phyloP scores from a whole-genome alignment of 2,329 filamentous ascomycete species.

The Alternaria gaisen region DNA sequence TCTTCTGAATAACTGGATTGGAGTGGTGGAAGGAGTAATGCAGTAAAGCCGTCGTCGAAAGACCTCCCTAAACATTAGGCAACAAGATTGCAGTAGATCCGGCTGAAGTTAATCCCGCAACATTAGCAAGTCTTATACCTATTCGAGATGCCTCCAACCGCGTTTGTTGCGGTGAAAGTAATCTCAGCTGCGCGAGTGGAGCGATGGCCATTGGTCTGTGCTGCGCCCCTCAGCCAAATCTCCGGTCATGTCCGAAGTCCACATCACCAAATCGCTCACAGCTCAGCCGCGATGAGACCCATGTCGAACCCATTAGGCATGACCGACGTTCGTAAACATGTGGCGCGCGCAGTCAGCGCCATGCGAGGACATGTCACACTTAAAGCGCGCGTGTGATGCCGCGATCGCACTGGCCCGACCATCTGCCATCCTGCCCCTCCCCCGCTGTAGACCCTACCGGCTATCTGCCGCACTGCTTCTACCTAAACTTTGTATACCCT shows the following conservation, averaged over 20 bases:
- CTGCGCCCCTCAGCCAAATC: slow-evolving; percentile 13
- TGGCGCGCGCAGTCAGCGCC: slow-evolving; percentile 28
- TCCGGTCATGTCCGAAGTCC: slow-evolving; percentile 14
- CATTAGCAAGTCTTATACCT: background rate
- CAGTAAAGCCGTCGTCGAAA: background rate
- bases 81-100: background rate
- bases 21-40: background rate
- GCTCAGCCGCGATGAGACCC: slow-evolving; percentile 32
- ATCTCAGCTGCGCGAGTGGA: slow-evolving; percentile 4
- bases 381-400: slow-evolving; percentile 35
- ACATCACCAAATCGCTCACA: slow-evolving; percentile 17
- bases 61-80: background rate
- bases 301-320: slow-evolving; percentile 22
- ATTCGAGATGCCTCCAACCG: background rate
- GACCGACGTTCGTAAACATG: slow-evolving; percentile 17
- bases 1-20: background rate
- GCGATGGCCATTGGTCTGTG: slow-evolving; percentile 5
- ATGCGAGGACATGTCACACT: slow-evolving; percentile 25
- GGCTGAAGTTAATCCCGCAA: background rate
- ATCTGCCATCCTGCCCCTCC: slow-evolving; percentile 29
- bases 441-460: slow-evolving; percentile 27
- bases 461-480: slow-evolving; percentile 13
- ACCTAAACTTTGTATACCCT: slow-evolving; percentile 5
- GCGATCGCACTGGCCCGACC: slow-evolving; percentile 27
- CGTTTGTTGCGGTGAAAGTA: background rate